Evolutionary conservation across 805 yeast genomes (phyloP), one percentile per base, ranked within the genome.

Genomic region (Pichia cephalocereana): DNA sequence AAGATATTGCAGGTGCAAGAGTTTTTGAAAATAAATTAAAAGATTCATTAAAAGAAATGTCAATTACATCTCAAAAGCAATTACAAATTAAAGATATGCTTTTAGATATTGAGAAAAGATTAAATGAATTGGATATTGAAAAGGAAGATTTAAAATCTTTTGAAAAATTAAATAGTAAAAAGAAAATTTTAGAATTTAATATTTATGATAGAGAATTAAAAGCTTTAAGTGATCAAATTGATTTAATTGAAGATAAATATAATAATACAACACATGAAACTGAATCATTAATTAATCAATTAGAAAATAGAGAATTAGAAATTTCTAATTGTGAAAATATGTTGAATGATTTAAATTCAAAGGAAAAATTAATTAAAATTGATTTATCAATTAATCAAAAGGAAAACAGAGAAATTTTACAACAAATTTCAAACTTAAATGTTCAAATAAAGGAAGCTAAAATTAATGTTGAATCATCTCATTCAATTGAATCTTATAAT

Each of bases 1-100:
- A 91, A 55, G 96, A 89, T 59, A 96, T 91, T 34, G 93, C 96
- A 31, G 99, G 99, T 18, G 96, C 98, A 0, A 83, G 81, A 50
- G 85, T 90, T 3, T 93, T 91, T 67, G 98, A 93, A 59, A 70
- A 75, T 38, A 86, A 86, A 62, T 70, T 90, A 47, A 76, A 75
- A 49, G 96, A 89, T 49, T 86, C 96, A 1, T 68, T 74, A 51
- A 83, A 82, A 60, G 91, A 88, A 56, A 86, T 90, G 89, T 70
- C 70, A 6, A 80, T 78, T 51, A 82, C 96, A 0, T 79, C 76
- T 52, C 74, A 71, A 51, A 86, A 86, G 56, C 75, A 82, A 54
- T 80, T 74, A 46, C 80, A 86, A 58, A 86, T 87, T 44, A 85
- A 79, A 52, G 88, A 83, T 55, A 81, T 87, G 63, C 70, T 91